phyloP scores from a whole-genome alignment of 139 green algal species.

The Coelastrella sp. region DNA sequence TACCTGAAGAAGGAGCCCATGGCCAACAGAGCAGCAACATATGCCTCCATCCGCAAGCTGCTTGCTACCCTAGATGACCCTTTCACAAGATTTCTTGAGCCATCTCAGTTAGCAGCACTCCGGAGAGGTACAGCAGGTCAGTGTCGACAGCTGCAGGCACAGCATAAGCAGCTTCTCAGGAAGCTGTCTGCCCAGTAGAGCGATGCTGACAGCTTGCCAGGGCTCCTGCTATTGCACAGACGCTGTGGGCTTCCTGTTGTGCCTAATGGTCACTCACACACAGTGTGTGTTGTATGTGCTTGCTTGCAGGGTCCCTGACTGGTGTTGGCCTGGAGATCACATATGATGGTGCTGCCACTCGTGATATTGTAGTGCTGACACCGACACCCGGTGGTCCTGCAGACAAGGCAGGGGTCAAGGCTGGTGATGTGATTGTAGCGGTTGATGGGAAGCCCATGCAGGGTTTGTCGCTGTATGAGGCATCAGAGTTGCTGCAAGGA shows the following conservation, averaged over 20 bases:
- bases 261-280: no score
- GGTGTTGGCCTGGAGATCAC: slow-evolving; percentile 50
- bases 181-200: background rate
- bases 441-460: slow-evolving; percentile 81
- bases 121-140: slow-evolving; percentile 65
- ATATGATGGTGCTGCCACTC: slow-evolving; percentile 1
- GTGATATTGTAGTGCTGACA: slow-evolving; percentile 80
- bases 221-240: no score
- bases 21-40: slow-evolving; percentile 71
- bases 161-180: background rate
- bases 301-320: slow-evolving; percentile 41
- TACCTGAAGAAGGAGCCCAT: slow-evolving; percentile 75
- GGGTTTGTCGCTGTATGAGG: slow-evolving; percentile 90
- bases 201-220: no score
- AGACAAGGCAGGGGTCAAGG: slow-evolving; percentile 82
- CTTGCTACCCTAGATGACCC: slow-evolving; percentile 90
- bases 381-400: slow-evolving; percentile 87
- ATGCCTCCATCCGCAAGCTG: slow-evolving; percentile 88
- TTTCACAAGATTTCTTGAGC: slow-evolving; percentile 96
- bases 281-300: background rate
- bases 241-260: no score
- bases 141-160: no score
- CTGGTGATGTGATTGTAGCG: slow-evolving; percentile 83
- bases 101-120: slow-evolving; percentile 74
- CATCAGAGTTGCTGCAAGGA: slow-evolving; percentile 84